These are phyloP conservation scores for Capronia epimyces DNA, from an alignment of 2,329 filamentous ascomycete species.

Conservation along the genomic window DNA sequence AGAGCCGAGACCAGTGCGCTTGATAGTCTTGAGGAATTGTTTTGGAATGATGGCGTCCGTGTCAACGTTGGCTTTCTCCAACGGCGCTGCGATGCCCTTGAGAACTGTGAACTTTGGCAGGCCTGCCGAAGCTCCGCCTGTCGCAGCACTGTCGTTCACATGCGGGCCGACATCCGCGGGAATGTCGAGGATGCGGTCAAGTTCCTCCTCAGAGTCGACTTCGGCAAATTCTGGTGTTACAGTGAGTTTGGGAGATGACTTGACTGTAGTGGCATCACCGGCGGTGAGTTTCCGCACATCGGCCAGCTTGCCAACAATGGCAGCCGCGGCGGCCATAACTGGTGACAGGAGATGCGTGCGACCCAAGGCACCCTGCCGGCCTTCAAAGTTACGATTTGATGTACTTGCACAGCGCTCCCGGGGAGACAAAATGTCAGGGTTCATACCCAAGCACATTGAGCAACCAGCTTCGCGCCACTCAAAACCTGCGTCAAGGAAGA, in stretches of 20 bases:
- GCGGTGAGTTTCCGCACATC: conserved; percentile 78
- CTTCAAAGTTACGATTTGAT: conserved; percentile 96
- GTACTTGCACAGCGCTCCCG: conserved; percentile 92
- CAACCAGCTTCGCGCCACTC: conserved; percentile 98
- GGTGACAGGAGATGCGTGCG: conserved; percentile 96
- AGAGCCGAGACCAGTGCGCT: conserved; percentile 83
- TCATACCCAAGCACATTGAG: conserved; percentile 99
- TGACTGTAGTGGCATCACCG: conserved; percentile 45
- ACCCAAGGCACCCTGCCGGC: conserved; percentile 84
- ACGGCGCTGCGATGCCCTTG: conserved; percentile 79
- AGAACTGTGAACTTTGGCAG: conserved; percentile 78
- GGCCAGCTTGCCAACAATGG: conserved; percentile 81
- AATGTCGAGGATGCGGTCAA: conserved; percentile 58
- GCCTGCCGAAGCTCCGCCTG: conserved; percentile 52
- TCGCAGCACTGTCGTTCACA: conserved; percentile 55
- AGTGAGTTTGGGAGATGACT: conserved; percentile 54
- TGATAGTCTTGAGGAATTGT: conserved; percentile 98
- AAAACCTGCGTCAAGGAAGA: conserved; percentile 87
- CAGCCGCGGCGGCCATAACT: conserved; percentile 89
- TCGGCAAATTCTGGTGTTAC: conserved; percentile 54
- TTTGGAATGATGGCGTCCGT: conserved; percentile 99
- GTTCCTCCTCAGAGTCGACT: conserved; percentile 55
- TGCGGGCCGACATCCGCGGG: conserved; percentile 59
- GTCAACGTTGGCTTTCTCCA: conserved; percentile 87
- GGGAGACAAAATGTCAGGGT: conserved; percentile 90